Conservation (phyloP, 352 stramenopile species). For the Pythium chondricola region DNA sequence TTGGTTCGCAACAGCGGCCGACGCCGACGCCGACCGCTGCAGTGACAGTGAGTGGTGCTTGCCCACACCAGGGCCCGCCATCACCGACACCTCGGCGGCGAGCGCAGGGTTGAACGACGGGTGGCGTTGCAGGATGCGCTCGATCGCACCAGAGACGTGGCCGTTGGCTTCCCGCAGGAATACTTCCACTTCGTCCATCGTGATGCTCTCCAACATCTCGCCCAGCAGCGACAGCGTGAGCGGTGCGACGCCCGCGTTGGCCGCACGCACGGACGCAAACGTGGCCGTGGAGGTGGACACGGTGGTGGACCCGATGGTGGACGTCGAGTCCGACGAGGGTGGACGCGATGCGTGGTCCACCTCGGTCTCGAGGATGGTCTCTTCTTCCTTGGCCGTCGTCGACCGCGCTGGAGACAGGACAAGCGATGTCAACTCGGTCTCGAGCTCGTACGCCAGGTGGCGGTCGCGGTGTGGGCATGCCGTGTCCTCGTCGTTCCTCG, state of each 20-base stretch:
- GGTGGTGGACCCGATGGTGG: conserved; percentile 1
- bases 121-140: conserved; percentile 59
- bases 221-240: conserved; percentile 55
- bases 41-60: conserved; percentile 3
- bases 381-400: neutral
- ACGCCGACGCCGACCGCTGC: conserved; percentile 13
- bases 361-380: conserved; percentile 3
- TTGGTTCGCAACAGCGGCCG: conserved; percentile 8
- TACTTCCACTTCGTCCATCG: conserved; percentile 51
- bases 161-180: conserved; percentile 40
- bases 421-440: conserved; percentile 14
- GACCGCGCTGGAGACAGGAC: conserved; percentile 4
- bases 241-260: conserved; percentile 27
- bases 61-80: neutral
- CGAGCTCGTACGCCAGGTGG: conserved; percentile 3
- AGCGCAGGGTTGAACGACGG: conserved; percentile 62
- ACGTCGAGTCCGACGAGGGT: conserved; percentile 15
- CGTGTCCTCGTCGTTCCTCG: conserved; percentile 24
- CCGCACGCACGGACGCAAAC: conserved; percentile 1
- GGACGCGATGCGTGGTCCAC: conserved; percentile 18
- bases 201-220: conserved; percentile 69
- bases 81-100: conserved; percentile 15
- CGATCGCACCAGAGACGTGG: conserved; percentile 53
- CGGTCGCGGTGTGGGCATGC: neutral
- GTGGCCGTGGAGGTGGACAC: conserved; percentile 31